Evolutionary conservation across 352 stramenopile species (phyloP), one percentile per base, ranked within the genome.

Genomic region (Globisporangium takayamanum): DNA sequence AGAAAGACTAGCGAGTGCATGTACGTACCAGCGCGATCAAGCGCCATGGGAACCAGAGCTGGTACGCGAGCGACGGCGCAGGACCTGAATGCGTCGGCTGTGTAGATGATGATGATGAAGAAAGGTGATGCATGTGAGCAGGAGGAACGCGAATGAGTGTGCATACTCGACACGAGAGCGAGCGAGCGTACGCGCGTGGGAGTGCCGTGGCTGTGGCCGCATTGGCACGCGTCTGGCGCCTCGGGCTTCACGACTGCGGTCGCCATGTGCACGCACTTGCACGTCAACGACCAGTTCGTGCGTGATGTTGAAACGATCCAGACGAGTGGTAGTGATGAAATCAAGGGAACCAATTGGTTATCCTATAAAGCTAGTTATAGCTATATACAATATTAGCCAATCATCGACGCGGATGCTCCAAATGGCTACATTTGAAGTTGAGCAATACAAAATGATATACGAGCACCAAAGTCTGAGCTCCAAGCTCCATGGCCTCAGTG

Each of bases 31-130:
- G 59, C 0, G 76, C 78, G 45, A 90, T 57, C 25, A 88, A 51
- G 2, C 78, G 76, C 63, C 68, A 92, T 20, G 83, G 83, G 57
- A 87, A 70, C 83, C 83, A 92, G 50, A 92, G 59, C 67, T 92
- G 76, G 50, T 78, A 57, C 30, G 77, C 81, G 16, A 91, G 60
- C 14, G 74, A 80, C 26, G 55, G 33, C n/a, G 50, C 37, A 3
- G 46, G 53, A 5, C 59, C 59, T 8, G 30, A 0, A 5, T 45
- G 52, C 37, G 51, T 39, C 18, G 44, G 25, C 26, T 41, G 26
- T 11, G 14, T 25, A 11, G 18, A 25, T 18, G 5, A 41, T 55
- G 30, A 42, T 18, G 16, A n/a, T 20, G 15, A 33, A 26, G 44
- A 3, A 49, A 28, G 5, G 3, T 1, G 18, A 22, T 15, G 20